These are phyloP conservation scores for Flammula alnicola DNA, from an alignment of 1,284 basidiomycete species.

Conservation along the genomic window DNA sequence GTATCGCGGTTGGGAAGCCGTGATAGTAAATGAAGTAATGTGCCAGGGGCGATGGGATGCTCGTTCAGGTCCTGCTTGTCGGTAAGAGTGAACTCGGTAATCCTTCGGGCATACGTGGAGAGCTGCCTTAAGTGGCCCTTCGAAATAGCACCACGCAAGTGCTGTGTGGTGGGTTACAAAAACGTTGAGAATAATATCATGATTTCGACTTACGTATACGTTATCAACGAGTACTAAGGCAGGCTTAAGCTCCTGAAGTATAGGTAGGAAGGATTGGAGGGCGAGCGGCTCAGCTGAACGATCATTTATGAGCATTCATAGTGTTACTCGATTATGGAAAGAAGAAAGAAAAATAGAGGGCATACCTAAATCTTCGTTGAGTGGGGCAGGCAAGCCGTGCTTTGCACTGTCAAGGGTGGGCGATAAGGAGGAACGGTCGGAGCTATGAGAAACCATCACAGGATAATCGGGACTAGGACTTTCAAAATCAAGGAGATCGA, in stretches of 20 bases:
- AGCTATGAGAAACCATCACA: too few relatives aligned
- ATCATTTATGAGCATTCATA: too few relatives aligned
- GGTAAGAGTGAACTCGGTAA: slow-evolving; percentile 4
- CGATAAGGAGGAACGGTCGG: not conserved
- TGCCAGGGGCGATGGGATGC: slow-evolving; percentile 2
- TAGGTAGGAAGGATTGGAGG: slow-evolving; percentile 1
- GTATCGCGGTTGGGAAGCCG: slow-evolving; percentile 2
- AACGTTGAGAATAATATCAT: not conserved
- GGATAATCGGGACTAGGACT: too few relatives aligned
- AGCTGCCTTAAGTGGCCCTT: not conserved
- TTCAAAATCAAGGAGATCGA: not conserved
- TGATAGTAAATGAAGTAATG: not conserved
- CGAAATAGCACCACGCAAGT: slow-evolving; percentile 1
- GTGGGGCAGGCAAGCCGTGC: too few relatives aligned
- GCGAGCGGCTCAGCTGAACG: too few relatives aligned
- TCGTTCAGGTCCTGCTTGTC: not conserved
- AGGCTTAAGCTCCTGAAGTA: not conserved
- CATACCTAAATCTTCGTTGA: too few relatives aligned
- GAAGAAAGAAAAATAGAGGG: too few relatives aligned
- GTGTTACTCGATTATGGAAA: too few relatives aligned
- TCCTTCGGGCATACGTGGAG: not conserved
- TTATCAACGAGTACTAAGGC: not conserved
- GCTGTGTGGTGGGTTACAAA: not conserved
- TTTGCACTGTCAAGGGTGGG: too few relatives aligned
- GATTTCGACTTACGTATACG: not conserved